Conservation (phyloP, 768 basidiomycete species). For the Baorangia bicolor region DNA sequence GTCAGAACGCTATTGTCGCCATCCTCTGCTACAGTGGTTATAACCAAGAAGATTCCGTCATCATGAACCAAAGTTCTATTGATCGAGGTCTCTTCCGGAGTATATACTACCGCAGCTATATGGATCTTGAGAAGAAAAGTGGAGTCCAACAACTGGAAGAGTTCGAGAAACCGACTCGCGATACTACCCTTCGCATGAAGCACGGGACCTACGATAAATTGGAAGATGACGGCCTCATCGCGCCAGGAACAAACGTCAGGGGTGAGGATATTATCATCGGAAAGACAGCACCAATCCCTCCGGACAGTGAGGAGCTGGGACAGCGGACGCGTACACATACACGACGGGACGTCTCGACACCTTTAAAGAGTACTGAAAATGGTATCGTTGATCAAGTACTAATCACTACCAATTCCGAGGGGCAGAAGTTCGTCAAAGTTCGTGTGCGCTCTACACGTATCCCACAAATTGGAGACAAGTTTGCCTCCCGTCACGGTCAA, state of each 20-base stretch:
- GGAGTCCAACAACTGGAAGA: constrained; percentile 91
- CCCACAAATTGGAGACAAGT: constrained; percentile 98
- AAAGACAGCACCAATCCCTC: constrained; percentile 95
- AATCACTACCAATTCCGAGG: constrained; percentile 94
- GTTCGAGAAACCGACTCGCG: constrained; percentile 94
- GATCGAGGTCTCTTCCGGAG: constrained; percentile 98
- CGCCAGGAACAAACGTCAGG: constrained; percentile 89
- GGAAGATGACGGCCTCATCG: constrained; percentile 94
- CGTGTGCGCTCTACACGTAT: constrained; percentile 94
- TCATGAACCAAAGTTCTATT: constrained; percentile 99
- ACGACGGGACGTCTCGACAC: constrained; percentile 94
- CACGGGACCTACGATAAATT: constrained; percentile 98
- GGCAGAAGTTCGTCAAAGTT: constrained; percentile 97
- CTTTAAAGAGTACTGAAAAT: constrained; percentile 95
- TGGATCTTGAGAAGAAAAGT: constrained; percentile 97
- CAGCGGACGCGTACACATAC: constrained; percentile 93
- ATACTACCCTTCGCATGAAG: constrained; percentile 94
- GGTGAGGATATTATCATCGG: constrained; percentile 99
- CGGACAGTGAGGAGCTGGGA: constrained; percentile 95
- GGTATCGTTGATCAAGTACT: constrained; percentile 98
- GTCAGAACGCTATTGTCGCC: constrained; percentile 98
- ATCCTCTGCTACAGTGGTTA: constrained; percentile 99
- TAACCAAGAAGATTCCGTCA: constrained; percentile 99
- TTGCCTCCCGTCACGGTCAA: constrained; percentile 98
- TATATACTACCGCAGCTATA: constrained; percentile 97